Percentiles rank a stretch among this genome's conserved stretches.
Conservation (phyloP, 2,329 filamentous ascomycete genomes). For the Aspergillus aculeatinus region DNA sequence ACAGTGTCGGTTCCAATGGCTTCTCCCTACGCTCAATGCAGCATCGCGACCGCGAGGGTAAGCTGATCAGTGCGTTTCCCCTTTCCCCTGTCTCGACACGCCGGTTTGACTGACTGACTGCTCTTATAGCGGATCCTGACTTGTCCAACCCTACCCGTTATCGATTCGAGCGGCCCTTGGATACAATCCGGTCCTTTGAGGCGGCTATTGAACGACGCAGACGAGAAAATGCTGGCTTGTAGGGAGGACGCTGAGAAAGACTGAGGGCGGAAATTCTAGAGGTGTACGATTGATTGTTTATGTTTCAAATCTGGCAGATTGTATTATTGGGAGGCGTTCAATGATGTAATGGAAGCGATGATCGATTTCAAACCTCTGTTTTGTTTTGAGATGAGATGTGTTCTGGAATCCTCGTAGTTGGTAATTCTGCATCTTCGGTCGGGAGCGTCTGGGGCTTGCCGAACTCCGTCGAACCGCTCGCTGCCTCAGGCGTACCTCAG, state of each 20-base stretch:
- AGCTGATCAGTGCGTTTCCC: slow-evolving; percentile 65
- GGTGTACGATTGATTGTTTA: not conserved
- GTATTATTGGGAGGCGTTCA: not conserved
- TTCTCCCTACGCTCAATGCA: slow-evolving; percentile 70
- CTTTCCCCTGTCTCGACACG: not conserved
- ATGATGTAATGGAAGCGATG: slow-evolving; percentile 1
- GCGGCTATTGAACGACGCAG: slow-evolving; percentile 71
- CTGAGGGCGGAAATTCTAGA: not conserved
- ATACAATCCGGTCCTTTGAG: slow-evolving; percentile 89
- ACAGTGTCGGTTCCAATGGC: slow-evolving; percentile 37
- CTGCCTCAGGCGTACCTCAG: not conserved
- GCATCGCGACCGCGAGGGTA: slow-evolving; percentile 74
- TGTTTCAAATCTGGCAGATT: not conserved
- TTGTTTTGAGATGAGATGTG: not conserved
- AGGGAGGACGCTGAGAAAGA: slow-evolving; percentile 10
- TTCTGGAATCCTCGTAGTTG: no score
- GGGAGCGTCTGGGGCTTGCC: not conserved
- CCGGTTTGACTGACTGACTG: slow-evolving; percentile 14
- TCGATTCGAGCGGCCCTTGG: slow-evolving; percentile 83
- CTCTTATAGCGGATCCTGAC: slow-evolving; percentile 73
- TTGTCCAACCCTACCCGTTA: slow-evolving; percentile 84
- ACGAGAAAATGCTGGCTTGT: slow-evolving; percentile 46
- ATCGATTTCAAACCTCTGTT: not conserved
- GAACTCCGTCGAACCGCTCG: not conserved
- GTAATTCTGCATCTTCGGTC: not conserved